Percentiles rank a stretch among this genome's conserved stretches.
Evolutionary conservation across 1,284 basidiomycete species (phyloP).

Genomic region (Ceratobasidium sp.): DNA sequence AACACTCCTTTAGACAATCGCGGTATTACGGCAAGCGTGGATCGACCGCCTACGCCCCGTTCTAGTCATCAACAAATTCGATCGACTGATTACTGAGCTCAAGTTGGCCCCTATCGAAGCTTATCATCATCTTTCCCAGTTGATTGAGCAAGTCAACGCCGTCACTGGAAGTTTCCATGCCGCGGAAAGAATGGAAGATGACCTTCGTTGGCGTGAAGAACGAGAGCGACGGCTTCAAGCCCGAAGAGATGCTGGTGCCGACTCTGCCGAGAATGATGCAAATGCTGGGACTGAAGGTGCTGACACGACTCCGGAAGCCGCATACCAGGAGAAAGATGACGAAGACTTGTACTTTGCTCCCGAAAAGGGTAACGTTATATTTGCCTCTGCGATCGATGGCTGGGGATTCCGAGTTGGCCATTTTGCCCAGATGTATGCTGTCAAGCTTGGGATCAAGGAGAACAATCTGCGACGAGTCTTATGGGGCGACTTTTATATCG

Average conservation of each 20-base stretch:
- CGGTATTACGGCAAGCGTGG: constrained; percentile 96
- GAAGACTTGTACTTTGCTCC: constrained; percentile 98
- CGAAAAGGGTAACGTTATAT: constrained; percentile 94
- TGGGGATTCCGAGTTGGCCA: constrained; percentile 97
- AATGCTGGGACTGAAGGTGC: constrained; percentile 45
- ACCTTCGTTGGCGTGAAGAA: constrained; percentile 91
- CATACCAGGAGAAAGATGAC: constrained; percentile 92
- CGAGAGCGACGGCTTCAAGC: constrained; percentile 80
- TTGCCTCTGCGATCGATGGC: constrained; percentile 94
- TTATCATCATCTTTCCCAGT: constrained; percentile 89
- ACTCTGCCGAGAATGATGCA: constrained; percentile 60
- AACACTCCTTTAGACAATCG: constrained; percentile 72
- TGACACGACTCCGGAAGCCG: constrained; percentile 51
- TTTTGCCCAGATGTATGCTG: constrained; percentile 92
- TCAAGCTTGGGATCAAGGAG: constrained; percentile 92
- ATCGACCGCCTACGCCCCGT: constrained; percentile 87
- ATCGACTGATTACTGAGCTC: constrained; percentile 93
- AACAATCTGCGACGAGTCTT: constrained; percentile 84
- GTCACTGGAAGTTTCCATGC: constrained; percentile 98
- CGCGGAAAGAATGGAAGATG: constrained; percentile 96
- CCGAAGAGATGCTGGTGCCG: constrained; percentile 75
- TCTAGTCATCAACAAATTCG: constrained; percentile 97
- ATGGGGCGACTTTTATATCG: constrained; percentile 98
- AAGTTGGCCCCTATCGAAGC: constrained; percentile 91
- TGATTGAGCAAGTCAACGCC: constrained; percentile 98